phyloP scores from a whole-genome alignment of 129 eudicot species.

The Centrapalus pauciflorus region DNA sequence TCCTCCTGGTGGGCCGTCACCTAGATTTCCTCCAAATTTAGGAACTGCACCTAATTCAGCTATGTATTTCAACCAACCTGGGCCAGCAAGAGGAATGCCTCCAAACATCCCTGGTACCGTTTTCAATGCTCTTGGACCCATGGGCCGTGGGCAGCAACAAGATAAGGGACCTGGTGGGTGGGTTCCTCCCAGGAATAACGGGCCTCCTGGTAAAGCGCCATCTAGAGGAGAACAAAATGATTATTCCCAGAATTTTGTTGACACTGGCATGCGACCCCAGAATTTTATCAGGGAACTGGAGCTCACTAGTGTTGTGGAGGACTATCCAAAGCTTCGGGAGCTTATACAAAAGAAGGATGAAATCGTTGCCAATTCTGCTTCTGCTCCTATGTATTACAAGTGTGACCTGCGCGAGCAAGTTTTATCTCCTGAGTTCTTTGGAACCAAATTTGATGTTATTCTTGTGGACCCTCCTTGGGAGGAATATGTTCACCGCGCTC shows the following conservation, averaged over 20 bases:
- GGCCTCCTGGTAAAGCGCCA: conserved; percentile 93
- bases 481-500: conserved; percentile 98
- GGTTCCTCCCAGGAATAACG: conserved; percentile 62
- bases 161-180: conserved; percentile 72
- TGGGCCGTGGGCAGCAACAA: conserved; percentile 61
- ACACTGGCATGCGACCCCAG: conserved; percentile 97
- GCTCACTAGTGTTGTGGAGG: conserved; percentile 97
- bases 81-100: conserved; percentile 72
- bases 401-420: conserved; percentile 82
- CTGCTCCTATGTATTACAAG: conserved; percentile 92
- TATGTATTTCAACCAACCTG: conserved; percentile 69
- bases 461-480: conserved; percentile 99
- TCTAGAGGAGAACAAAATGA: conserved; percentile 99
- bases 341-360: conserved; percentile 97
- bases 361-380: conserved; percentile 79
- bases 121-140: conserved; percentile 50
- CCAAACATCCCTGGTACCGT: conserved; percentile 52
- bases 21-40: conserved; percentile 65
- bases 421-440: conserved; percentile 79
- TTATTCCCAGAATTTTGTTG: conserved; percentile 98
- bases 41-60: conserved; percentile 56
- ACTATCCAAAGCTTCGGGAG: conserved; percentile 94
- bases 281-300: conserved; percentile 92
- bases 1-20: conserved; percentile 68
- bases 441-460: conserved; percentile 95